These are phyloP conservation scores for Microglena sp. DNA, from an alignment of 139 green algal species.

Conservation along the genomic window DNA sequence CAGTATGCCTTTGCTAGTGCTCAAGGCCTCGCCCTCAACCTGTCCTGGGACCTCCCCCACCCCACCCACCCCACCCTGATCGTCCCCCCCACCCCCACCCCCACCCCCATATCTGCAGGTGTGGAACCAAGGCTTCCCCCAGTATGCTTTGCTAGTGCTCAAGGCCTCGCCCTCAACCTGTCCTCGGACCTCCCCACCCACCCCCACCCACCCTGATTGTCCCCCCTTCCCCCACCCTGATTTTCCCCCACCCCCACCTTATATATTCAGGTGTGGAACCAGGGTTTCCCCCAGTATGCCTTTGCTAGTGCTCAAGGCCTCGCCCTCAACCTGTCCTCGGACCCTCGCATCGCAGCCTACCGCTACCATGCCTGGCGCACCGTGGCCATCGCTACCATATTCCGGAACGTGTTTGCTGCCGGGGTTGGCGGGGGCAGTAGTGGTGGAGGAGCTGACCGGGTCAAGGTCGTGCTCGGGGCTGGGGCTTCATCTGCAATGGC, in stretches of 20 bases:
- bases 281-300: constrained; percentile 4
- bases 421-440: not conserved
- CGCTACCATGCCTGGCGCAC: constrained; percentile 24
- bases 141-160: constrained; percentile 2
- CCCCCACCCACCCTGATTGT: not conserved
- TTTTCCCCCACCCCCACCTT: too few relatives aligned
- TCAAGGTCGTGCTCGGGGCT: constrained; percentile 17
- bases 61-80: constrained; percentile 11
- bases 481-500: constrained; percentile 22
- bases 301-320: constrained; percentile 6
- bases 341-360: constrained; percentile 9
- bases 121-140: constrained; percentile 15
- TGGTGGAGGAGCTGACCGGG: not conserved
- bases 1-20: constrained; percentile 7
- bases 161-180: constrained; percentile 15
- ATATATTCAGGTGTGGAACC: constrained; percentile 17
- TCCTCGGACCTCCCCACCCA: not conserved
- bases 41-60: constrained; percentile 20
- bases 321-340: constrained; percentile 14
- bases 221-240: too few relatives aligned
- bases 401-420: constrained; percentile 12
- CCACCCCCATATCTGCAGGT: constrained; percentile 3
- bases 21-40: constrained; percentile 10
- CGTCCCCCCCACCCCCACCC: constrained; percentile 13
- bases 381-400: constrained; percentile 14